A percentile compares a stretch with the other conserved stretches of the same genome.
phyloP scores from a whole-genome alignment of 768 basidiomycete species.

The Boletus patriciae region DNA sequence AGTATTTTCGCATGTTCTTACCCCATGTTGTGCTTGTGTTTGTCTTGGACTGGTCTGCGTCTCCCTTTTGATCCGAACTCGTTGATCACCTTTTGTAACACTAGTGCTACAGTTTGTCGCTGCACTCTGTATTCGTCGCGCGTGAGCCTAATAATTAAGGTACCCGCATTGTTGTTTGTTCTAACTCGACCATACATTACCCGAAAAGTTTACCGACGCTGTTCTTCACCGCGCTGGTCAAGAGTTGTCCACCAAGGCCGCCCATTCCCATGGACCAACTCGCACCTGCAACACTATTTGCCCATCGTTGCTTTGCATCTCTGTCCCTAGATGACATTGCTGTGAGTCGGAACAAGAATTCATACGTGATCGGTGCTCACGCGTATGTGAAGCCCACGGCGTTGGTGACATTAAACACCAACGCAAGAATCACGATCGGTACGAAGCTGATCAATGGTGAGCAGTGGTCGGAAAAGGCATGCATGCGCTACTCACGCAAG shows the following conservation, averaged over 20 bases:
- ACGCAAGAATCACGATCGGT: slow-evolving; percentile 90
- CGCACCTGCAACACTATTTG: slow-evolving; percentile 65
- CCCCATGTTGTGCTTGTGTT: slow-evolving; percentile 26
- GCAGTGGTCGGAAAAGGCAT: slow-evolving; percentile 5
- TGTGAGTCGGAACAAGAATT: slow-evolving; percentile 13
- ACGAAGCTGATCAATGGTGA: slow-evolving; percentile 62
- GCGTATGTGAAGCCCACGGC: slow-evolving; percentile 96
- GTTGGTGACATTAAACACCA: slow-evolving; percentile 95
- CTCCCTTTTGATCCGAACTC: slow-evolving; percentile 11
- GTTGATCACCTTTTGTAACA: slow-evolving; percentile 33
- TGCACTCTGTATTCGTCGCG: slow-evolving; percentile 3
- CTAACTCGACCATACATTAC: slow-evolving; percentile 20
- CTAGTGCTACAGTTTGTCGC: slow-evolving; percentile 22
- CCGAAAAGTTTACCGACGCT: slow-evolving; percentile 78
- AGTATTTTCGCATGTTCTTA: slow-evolving; percentile 21
- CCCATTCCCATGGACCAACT: slow-evolving; percentile 74
- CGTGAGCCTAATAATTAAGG: neutral
- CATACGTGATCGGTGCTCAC: slow-evolving; percentile 44
- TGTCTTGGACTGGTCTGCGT: slow-evolving; percentile 23
- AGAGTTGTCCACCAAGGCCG: slow-evolving; percentile 80
- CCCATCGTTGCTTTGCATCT: slow-evolving; percentile 93
- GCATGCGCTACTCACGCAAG: slow-evolving; percentile 61
- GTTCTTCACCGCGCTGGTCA: slow-evolving; percentile 80
- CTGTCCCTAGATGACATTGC: slow-evolving; percentile 57
- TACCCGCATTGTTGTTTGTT: slow-evolving; percentile 19